Evolutionary conservation across 805 yeast genomes (phyloP), one percentile per base, ranked within the genome.

Genomic region (Ogataea trehaloabstinens): DNA sequence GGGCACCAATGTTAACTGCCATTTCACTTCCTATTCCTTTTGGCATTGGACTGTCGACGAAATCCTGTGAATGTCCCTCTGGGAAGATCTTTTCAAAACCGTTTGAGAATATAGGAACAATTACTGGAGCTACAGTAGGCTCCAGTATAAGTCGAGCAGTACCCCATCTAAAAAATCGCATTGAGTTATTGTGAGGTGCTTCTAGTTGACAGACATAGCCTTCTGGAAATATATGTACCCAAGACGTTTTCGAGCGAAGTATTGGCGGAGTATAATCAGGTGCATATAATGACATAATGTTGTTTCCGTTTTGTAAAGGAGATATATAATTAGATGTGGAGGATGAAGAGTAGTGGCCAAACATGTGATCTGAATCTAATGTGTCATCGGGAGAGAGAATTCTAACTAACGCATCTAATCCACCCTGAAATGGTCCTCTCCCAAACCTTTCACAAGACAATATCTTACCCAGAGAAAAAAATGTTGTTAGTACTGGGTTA

Each of bases 151-250:
- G 58, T 49, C 99, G 71, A 2, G 95, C 77, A 1, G 89, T 80
- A 0, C 99, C 99, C 98, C 98, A 91, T 56, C 86, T 83, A 70
- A 93, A 91, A 62, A 86, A 91, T 46, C 96, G 70, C 93, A 93
- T 86, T 3, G 97, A 88, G 49, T 87, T 85, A 35, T 74, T 70
- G 56, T 78, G 80, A 0, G 96, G 96, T 24, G 82, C 80, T 44
- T 80, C 73, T 34, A 86, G 60, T 60, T 93, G 99, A 37, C 91
- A 74, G 4, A 91, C 98, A 58, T 82, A 87, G 0, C 95, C 96
- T 60, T 91, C 99, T 0, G 99, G 99, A 61, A 87, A 91, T 4
- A 89, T 78, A 58, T 91, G 98, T 42, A 93, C 77, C 98, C 98
- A 91, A 0, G 87, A 78, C 0, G 93, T 82, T 42, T 74, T 77